Base-by-base conservation (phyloP, 1,139 yeast species). In the Geotrichum bryndzae region DNA sequence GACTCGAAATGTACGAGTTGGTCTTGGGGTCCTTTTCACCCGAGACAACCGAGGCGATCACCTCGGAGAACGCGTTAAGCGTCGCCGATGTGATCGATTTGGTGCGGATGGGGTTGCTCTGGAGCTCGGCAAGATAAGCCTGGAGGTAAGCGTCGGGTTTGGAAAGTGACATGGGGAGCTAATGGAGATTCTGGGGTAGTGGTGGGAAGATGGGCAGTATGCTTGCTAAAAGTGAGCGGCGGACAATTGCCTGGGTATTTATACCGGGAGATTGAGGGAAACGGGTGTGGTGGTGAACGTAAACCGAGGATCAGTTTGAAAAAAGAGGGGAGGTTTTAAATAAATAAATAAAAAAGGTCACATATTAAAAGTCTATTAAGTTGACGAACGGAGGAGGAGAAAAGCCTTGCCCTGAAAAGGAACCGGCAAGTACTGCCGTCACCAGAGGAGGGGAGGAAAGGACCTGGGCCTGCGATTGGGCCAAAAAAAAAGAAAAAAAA, bases 31-130 rank as follows among this genome's bases (percentile, higher is more conserved):
- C 75, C 69, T 71, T 72, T 53, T 74, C 76, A 27, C 77, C 77
- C 18, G 79, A 73, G 23, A 75, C 64, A 31, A 70, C 65, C 22
- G 77, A 72, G 8, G 79, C 79, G 13, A 73, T 65, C 25, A 74
- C 61, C 67, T 76, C 79, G 22, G 74, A 68, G 27, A 75, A 60
- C 11, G 73, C 76, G 64, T 74, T 75, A 60, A 76, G 69, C 23
- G 74, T 66, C n/a, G 72, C 79, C 3, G 77, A 69, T 5, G 79
- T 76, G 64, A 70, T 66, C 8, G 77, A 69, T 66, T 76, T 76
- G 51, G 79, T 76, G 41, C 75, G 65, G 56, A 71, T 69, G 51
- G 73, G 73, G 56, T 69, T 68, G 54, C 68, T 64, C 57, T 70
- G 72, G 57, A 71, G 67, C 56, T 70, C 66, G 35, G 58, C 54